Percentiles rank a stretch among this genome's conserved stretches.
These are phyloP conservation scores for Chrysoporthe cubensis DNA, from an alignment of 2,329 filamentous ascomycete genomes.

Conservation along the genomic window DNA sequence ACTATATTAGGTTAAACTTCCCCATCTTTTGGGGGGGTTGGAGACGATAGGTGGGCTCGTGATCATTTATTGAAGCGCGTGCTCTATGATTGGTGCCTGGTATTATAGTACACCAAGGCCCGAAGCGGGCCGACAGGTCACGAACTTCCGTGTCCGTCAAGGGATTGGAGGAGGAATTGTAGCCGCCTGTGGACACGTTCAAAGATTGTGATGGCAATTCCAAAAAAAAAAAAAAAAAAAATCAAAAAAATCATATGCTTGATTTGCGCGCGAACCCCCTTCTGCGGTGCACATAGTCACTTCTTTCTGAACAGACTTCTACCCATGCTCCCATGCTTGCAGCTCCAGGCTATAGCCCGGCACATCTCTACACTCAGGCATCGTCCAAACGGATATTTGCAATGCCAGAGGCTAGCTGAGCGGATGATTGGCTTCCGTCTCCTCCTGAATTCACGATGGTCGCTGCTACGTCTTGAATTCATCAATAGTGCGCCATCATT, in stretches of 20 bases:
- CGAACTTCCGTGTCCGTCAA: not conserved
- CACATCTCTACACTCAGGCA: no score
- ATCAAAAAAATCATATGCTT: no score
- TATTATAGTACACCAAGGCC: not conserved
- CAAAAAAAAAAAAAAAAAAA: no score
- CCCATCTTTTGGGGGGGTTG: conserved; percentile 2
- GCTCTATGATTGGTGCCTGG: not conserved
- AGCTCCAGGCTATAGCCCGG: no score
- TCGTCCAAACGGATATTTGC: not conserved
- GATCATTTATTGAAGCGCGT: conserved; percentile 4
- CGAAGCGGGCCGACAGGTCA: conserved; percentile 11
- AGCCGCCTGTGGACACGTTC: not conserved
- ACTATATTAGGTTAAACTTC: not conserved
- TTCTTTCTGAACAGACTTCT: no score
- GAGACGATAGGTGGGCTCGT: conserved; percentile 1
- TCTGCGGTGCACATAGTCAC: no score
- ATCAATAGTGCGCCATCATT: not conserved
- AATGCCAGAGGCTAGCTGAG: not conserved
- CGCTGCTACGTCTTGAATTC: not conserved
- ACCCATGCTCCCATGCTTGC: no score
- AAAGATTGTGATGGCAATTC: not conserved
- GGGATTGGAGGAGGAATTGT: not conserved
- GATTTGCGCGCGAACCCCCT: no score
- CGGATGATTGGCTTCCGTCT: not conserved
- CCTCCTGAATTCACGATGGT: not conserved